Base-by-base conservation (phyloP, 2,329 filamentous ascomycete genomes). In the Uncinocarpus reesii region DNA sequence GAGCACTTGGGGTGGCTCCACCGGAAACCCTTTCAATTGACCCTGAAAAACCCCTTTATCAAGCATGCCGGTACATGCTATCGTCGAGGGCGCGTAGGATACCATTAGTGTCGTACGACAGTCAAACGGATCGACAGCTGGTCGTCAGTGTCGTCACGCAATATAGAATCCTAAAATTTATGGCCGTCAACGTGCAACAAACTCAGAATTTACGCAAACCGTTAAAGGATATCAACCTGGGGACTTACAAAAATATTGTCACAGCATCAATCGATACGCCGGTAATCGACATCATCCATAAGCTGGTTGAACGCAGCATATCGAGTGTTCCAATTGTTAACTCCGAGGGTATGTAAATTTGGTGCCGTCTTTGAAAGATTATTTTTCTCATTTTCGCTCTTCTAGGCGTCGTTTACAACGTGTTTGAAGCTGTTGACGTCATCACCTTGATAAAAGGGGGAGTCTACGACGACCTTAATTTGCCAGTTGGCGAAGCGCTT, bases 131-230 rank as follows among this genome's bases (percentile, higher is more conserved):
- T 49, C 79, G 88, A 54, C 82, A 92, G 61, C 92, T 90, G 70
- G 88, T 98, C 15, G 86, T 98, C 52, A 95, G 88, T 59, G 92
- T 98, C 52, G 85, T 98, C 51, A 98, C 92, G 0, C 92, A 98
- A 66, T 98, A 98, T 68, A 84, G 93, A 50, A 96, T 98, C 58
- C 78, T 98, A 55, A 98, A 98, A 65, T 98, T 98, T 65, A 93
- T 98, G 53, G 89, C 92, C 8, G 90, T 98, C 67, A 98, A 98
- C 67, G 81, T 86, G 34, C 81, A 83, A 58, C 85, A 94, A 62
- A 95, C 90, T 3, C 83, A 93, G 58, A 78, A 88, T 62, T 71
- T 98, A 52, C 86, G 86, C 62, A 95, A 94, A 69, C 83, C 87
- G 7, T 74, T 98, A 49, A 79, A 80, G 52, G 88, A 95, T 53